Evolutionary conservation across 2,329 filamentous ascomycete genomes (phyloP).

Genomic region (Cladorrhinum sp.): DNA sequence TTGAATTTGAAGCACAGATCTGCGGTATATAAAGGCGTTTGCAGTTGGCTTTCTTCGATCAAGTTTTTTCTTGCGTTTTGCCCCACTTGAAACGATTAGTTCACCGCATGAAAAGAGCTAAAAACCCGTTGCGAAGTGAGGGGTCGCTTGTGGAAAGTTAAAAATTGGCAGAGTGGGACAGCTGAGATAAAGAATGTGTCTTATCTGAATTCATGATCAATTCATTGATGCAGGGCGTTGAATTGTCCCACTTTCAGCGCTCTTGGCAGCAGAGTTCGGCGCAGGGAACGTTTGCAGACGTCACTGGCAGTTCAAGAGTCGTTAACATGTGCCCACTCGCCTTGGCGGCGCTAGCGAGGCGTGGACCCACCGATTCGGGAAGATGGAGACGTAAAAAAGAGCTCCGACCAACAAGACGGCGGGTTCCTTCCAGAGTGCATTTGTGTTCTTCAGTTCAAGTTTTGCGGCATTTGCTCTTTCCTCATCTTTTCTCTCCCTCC

Average conservation of each 20-base stretch:
- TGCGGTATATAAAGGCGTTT: neutral
- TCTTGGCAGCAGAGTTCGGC: slow-evolving; percentile 12
- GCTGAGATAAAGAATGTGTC: neutral
- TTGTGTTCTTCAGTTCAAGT: slow-evolving; percentile 12
- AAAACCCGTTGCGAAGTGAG: neutral
- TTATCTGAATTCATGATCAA: slow-evolving; percentile 6
- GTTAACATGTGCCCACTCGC: slow-evolving; percentile 4
- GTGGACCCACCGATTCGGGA: slow-evolving; percentile 22
- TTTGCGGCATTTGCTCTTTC: slow-evolving; percentile 26
- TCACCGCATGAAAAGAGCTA: neutral
- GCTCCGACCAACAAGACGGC: slow-evolving; percentile 26
- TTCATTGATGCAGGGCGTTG: neutral
- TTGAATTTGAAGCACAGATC: neutral
- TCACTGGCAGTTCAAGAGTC: slow-evolving; percentile 16
- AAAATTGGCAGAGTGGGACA: neutral
- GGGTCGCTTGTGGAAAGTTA: neutral
- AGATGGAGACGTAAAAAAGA: slow-evolving; percentile 25
- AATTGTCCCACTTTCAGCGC: neutral
- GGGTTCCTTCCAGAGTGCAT: slow-evolving; percentile 1
- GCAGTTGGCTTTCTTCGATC: too few species aligned
- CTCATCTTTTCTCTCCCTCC: slow-evolving; percentile 10
- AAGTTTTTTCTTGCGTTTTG: too few species aligned
- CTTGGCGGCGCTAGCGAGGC: slow-evolving; percentile 10
- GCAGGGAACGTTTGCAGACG: slow-evolving; percentile 18
- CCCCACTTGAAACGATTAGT: neutral